phyloP scores from a whole-genome alignment of 495 filamentous ascomycete species.

The Letharia columbiana region DNA sequence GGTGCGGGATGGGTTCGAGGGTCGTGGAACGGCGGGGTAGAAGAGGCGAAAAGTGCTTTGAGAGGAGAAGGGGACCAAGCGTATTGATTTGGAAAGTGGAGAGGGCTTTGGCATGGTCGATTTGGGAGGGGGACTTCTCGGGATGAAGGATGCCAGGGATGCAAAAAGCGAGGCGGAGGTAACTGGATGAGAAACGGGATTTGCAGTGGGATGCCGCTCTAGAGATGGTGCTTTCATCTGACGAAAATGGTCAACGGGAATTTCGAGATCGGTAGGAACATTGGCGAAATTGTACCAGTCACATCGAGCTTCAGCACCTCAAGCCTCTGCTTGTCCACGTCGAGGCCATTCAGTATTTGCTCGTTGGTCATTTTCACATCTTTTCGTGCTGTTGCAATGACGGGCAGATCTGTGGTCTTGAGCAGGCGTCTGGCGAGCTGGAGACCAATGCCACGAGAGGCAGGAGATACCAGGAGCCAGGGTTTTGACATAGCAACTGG shows the following conservation, averaged over 20 bases:
- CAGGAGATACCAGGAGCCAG: conserved; percentile 49
- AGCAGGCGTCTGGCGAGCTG: conserved; percentile 62
- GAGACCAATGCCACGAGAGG: conserved; percentile 68
- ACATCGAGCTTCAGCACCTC: conserved; percentile 52
- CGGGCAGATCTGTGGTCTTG: conserved; percentile 52
- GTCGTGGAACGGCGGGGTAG: conserved; percentile 46
- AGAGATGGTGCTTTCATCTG: conserved; percentile 35
- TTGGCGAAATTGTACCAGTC: conserved; percentile 35
- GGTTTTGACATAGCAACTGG: conserved; percentile 22
- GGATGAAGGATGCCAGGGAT: conserved; percentile 66
- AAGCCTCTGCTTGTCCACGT: conserved; percentile 40
- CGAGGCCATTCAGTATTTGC: conserved; percentile 44
- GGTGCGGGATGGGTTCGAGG: conserved; percentile 6
- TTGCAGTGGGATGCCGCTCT: conserved; percentile 29
- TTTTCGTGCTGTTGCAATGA: conserved; percentile 63
- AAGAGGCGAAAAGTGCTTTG: conserved; percentile 63
- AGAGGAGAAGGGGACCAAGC: conserved; percentile 63
- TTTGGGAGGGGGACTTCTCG: conserved; percentile 60
- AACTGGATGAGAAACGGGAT: conserved; percentile 26
- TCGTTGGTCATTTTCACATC: conserved; percentile 45
- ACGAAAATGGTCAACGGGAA: background rate
- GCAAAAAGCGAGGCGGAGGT: conserved; percentile 59
- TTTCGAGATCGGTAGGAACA: background rate
- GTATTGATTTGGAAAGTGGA: conserved; percentile 60
- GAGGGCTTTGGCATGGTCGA: conserved; percentile 49